These are phyloP conservation scores for Coniochaeta sp. DNA, from an alignment of 2,329 filamentous ascomycete genomes.

Conservation along the genomic window DNA sequence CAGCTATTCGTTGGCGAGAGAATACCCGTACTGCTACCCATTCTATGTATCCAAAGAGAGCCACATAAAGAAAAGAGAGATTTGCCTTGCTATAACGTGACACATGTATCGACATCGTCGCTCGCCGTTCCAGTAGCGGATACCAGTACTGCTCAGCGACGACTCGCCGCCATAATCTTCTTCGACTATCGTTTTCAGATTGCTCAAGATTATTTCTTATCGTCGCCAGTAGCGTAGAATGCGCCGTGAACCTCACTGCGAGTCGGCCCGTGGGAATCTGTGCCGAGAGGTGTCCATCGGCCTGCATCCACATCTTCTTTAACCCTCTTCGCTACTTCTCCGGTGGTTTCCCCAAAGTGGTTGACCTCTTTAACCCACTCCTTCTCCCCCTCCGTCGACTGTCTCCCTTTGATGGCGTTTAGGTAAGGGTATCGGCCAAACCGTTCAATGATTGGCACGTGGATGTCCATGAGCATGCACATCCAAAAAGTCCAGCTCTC, in stretches of 20 bases:
- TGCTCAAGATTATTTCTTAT: neutral
- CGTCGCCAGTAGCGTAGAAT: neutral
- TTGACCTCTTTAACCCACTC: slow-evolving; percentile 13
- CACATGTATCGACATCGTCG: too few species aligned
- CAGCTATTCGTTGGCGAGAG: too few species aligned
- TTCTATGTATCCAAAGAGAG: too few species aligned
- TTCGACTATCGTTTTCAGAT: neutral
- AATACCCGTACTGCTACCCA: too few species aligned
- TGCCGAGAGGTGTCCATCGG: slow-evolving; percentile 15
- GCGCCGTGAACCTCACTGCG: neutral
- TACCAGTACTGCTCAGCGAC: too few species aligned
- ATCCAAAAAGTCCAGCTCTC: slow-evolving; percentile 17
- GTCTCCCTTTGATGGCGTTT: slow-evolving; percentile 15
- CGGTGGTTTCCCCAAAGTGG: slow-evolving; percentile 10
- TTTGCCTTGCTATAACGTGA: too few species aligned
- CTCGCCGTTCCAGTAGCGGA: too few species aligned
- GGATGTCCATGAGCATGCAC: slow-evolving; percentile 17
- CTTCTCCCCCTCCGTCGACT: slow-evolving; percentile 15
- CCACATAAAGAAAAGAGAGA: too few species aligned
- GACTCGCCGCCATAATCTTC: too few species aligned
- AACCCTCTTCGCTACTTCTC: slow-evolving; percentile 10
- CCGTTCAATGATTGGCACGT: slow-evolving; percentile 16
- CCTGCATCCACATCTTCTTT: slow-evolving; percentile 11
- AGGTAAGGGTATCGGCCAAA: slow-evolving; percentile 21
- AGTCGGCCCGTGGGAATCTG: neutral